Conservation (phyloP, 352 stramenopile genomes). For the Phytophthora citricola region DNA sequence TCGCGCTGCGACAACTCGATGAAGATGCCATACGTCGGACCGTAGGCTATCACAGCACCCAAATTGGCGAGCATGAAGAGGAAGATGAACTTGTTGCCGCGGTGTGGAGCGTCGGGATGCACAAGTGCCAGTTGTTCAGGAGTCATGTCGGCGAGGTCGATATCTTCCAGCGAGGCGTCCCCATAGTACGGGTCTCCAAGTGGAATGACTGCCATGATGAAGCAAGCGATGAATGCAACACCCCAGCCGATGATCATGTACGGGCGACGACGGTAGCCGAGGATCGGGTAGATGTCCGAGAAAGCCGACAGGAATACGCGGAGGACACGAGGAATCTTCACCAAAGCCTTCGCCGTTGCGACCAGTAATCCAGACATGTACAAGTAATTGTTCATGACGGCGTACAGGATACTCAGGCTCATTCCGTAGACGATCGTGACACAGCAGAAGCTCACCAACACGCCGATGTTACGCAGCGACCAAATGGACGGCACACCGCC, state of each 20-base stretch:
- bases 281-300: slow-evolving; percentile 75
- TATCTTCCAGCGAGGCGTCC: slow-evolving; percentile 32
- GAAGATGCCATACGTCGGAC: slow-evolving; percentile 21
- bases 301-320: slow-evolving; percentile 65
- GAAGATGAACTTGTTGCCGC: slow-evolving; percentile 25
- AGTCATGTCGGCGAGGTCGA: slow-evolving; percentile 36
- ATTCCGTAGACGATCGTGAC: slow-evolving; percentile 41
- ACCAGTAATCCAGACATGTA: slow-evolving; percentile 27
- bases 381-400: slow-evolving; percentile 35
- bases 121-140: slow-evolving; percentile 35
- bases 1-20: slow-evolving; percentile 28
- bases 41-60: slow-evolving; percentile 12
- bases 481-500: slow-evolving; percentile 34
- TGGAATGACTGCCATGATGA: slow-evolving; percentile 52
- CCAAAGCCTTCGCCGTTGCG: slow-evolving; percentile 23
- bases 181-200: slow-evolving; percentile 53
- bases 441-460: slow-evolving; percentile 42
- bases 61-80: slow-evolving; percentile 14
- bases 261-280: slow-evolving; percentile 72
- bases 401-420: slow-evolving; percentile 27
- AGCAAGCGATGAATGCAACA: slow-evolving; percentile 34
- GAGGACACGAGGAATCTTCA: slow-evolving; percentile 47
- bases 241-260: slow-evolving; percentile 77
- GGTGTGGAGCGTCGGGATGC: slow-evolving; percentile 42
- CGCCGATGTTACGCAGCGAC: slow-evolving; percentile 34